Base-by-base conservation (phyloP, 2,329 filamentous ascomycete species). In the Xylariaceae sp. region DNA sequence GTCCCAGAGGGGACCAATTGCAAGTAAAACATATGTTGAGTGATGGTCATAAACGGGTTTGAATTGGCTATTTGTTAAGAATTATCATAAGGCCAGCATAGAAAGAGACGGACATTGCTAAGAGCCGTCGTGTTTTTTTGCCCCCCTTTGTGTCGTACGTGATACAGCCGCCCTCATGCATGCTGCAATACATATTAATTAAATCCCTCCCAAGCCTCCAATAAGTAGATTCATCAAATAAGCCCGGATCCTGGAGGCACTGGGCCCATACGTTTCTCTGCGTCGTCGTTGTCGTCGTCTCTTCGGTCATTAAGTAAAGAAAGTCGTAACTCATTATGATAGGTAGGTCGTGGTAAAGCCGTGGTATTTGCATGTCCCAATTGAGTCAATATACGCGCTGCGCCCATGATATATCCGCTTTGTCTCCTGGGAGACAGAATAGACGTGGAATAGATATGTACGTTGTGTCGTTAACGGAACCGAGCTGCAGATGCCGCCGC, bases 401-500 rank as follows among this genome's bases (percentile, higher is more conserved):
- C 59, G 62, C 59, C 59, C 58, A 60, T 55, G 58, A 44, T 60
- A 48, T 45, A 45, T 57, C 53, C 63, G 56, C 62, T 64, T 55
- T 50, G 61, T 64, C 53, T 50, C 52, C 44, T n/a, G 13, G 53
- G 15, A 52, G 55, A 41, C 18, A 9, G 18, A 13, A 47, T 45
- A 39, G 62, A 67, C 67, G 67, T 69, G 62, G 59, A 48, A 64
- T 61, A 10, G 7, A 49, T 49, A 23, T 49, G 23, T 18, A 49
- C 7, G 61, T 60, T 56, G 51, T 61, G 44, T 51, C 47, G 57
- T 73, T 61, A 74, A 58, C 74, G 75, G 66, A 78, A 79, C 39
- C 76, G 74, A 18, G 72, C 71, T 23, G 73, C 70, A 7, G 79
- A 77, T 1, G 73, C 74, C 58, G 72, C 72, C 58, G 76, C 77